Conservation (phyloP, 2,329 filamentous ascomycete genomes). For the Aureobasidium sp. region DNA sequence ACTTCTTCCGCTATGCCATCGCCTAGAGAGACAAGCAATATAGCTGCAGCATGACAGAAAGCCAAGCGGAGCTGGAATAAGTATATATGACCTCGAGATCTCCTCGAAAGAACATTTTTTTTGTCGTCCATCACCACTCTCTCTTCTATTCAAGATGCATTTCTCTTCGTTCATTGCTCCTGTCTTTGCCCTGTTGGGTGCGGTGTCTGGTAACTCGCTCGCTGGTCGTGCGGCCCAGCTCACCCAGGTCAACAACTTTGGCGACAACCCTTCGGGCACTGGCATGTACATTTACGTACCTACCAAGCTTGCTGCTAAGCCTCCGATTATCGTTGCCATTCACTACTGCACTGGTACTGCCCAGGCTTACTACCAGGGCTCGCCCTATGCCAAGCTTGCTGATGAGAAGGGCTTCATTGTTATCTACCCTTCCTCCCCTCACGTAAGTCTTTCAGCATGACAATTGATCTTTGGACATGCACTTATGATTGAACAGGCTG, state of each 20-base stretch:
- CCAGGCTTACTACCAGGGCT: constrained; percentile 41
- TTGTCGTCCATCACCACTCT: background rate
- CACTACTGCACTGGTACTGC: constrained; percentile 54
- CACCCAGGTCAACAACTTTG: constrained; percentile 4
- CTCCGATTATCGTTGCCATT: constrained; percentile 22
- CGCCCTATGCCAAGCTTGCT: constrained; percentile 41
- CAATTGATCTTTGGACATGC: background rate
- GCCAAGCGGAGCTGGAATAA: background rate
- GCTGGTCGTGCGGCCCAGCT: constrained; percentile 10
- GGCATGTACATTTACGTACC: constrained; percentile 19
- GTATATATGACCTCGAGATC: background rate
- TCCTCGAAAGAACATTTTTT: background rate
- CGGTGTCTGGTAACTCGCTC: background rate
- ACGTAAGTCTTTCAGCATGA: constrained; percentile 22
- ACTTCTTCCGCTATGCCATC: background rate
- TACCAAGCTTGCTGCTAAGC: constrained; percentile 18
- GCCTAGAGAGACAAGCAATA: background rate
- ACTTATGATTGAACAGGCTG: constrained; percentile 20
- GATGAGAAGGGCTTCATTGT: constrained; percentile 52
- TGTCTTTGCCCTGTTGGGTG: constrained; percentile 3
- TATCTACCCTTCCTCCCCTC: constrained; percentile 50
- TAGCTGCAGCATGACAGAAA: constrained; percentile 3
- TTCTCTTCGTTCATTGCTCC: constrained; percentile 7
- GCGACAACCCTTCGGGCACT: constrained; percentile 4
- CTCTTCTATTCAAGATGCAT: background rate